phyloP scores from a whole-genome alignment of 2,329 filamentous ascomycete species.

The Alternaria longipes region DNA sequence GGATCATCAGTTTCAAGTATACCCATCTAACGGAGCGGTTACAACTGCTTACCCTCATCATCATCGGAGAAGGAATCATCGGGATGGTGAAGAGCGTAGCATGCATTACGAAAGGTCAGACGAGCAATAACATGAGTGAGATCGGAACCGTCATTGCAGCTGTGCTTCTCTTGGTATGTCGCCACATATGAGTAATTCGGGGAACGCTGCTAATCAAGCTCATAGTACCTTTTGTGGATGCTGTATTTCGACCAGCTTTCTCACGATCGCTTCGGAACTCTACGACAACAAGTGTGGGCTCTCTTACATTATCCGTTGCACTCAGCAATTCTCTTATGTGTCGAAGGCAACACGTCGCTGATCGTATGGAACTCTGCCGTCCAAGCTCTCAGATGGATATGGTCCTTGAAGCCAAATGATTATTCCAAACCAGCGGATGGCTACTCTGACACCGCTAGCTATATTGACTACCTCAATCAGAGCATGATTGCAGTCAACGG shows the following conservation, averaged over 20 bases:
- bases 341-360: slow-evolving; percentile 59
- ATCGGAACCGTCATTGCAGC: slow-evolving; percentile 33
- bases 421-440: slow-evolving; percentile 25
- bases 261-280: slow-evolving; percentile 56
- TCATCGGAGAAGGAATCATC: slow-evolving; percentile 70
- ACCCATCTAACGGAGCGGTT: slow-evolving; percentile 69
- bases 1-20: slow-evolving; percentile 65
- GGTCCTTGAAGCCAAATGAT: slow-evolving; percentile 24
- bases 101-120: slow-evolving; percentile 34
- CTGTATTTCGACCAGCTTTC: slow-evolving; percentile 65
- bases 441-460: slow-evolving; percentile 19
- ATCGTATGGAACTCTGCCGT: slow-evolving; percentile 39
- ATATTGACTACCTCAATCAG: slow-evolving; percentile 26
- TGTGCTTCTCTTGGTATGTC: slow-evolving; percentile 26
- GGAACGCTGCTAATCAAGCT: background rate
- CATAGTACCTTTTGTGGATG: slow-evolving; percentile 65
- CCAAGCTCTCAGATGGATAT: slow-evolving; percentile 33
- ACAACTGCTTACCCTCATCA: slow-evolving; percentile 68
- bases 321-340: slow-evolving; percentile 66
- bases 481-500: slow-evolving; percentile 31
- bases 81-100: slow-evolving; percentile 57
- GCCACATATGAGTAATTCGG: no score
- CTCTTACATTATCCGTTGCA: slow-evolving; percentile 68
- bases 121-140: slow-evolving; percentile 29
- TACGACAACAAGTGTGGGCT: slow-evolving; percentile 67